Evolutionary conservation across 345 rosid genomes (phyloP).

Genomic region (Hibiscus mutabilis): DNA sequence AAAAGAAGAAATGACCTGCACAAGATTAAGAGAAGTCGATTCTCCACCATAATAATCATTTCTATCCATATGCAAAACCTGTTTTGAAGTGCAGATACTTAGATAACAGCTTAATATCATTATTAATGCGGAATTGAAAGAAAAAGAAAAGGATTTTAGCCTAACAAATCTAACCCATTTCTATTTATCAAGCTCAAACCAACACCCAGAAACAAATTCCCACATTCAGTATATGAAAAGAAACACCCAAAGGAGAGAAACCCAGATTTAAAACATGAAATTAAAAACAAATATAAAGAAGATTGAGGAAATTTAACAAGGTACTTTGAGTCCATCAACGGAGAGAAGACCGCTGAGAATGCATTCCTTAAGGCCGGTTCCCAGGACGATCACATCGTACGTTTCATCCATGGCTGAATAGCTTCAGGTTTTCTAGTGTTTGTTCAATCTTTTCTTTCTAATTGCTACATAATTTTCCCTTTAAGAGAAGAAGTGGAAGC

Average conservation of each 20-base stretch:
- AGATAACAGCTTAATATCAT: neutral
- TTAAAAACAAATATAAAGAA: too few relatives aligned
- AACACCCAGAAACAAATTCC: neutral
- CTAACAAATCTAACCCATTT: neutral
- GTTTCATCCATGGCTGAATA: conserved; percentile 63
- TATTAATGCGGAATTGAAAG: neutral
- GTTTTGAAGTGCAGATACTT: conserved; percentile 6
- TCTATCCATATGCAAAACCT: conserved; percentile 77
- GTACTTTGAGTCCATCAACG: conserved; percentile 86
- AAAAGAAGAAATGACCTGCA: conserved; percentile 37
- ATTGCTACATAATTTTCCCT: neutral
- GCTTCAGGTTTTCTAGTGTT: neutral
- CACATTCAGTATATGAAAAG: neutral
- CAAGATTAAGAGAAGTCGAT: conserved; percentile 73
- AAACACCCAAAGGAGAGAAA: neutral
- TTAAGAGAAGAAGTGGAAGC: neutral
- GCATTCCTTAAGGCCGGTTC: conserved; percentile 91
- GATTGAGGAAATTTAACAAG: neutral
- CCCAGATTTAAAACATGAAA: neutral
- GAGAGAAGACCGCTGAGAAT: conserved; percentile 82
- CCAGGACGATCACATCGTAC: conserved; percentile 86
- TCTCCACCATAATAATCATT: conserved; percentile 84
- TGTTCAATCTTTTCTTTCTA: neutral
- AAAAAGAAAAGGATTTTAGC: too few relatives aligned
- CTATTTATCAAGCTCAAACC: neutral